Evolutionary conservation across 2,329 filamentous ascomycete genomes (phyloP), one percentile per base, ranked within the genome.

Genomic region (Exserohilum rostratum): DNA sequence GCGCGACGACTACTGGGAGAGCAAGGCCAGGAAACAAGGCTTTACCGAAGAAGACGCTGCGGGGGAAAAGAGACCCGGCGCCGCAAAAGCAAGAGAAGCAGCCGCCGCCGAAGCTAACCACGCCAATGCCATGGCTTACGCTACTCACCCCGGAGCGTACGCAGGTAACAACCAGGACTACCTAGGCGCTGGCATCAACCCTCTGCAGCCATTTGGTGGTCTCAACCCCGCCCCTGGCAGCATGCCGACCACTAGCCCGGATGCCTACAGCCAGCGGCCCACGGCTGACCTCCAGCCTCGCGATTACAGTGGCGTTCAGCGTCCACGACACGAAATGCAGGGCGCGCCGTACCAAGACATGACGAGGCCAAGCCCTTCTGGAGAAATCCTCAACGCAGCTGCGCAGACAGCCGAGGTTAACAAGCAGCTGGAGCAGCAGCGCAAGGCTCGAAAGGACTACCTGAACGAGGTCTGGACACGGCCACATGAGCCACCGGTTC

Each of bases 1-100:
- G 37, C 88, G 95, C 45, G 95, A 99, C 77, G 95, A 99, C 74
- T 99, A 99, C 77, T 99, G 95, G 95, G 95, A 98, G 76, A 90
- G 89, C 70, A 98, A 98, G 77, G 95, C 95, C 6, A 85, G 90
- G 43, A 99, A 98, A 77, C 95, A 99, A 77, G 95, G 95, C 10
- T 99, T 99, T 72, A 99, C 95, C 1, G 95, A 99, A 74, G 92
- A 96, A 60, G 95, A 99, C 75, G 83, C 93, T 46, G 95, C 95
- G 3, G 95, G 95, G 35, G 95, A 99, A 78, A 98, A 99, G 81
- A 85, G 95, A 61, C 95, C 95, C 5, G 95, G 95, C 49, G 93
- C 90, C 34, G 87, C 91, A 54, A 96, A 96, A 79, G 90, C 90
- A 57, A 85, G 93, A 69, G 91, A 96, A 78, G 89, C 90, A 38